These are phyloP conservation scores for Circinella minor DNA, from an alignment of 371 early-diverging fungal species.

Conservation along the genomic window DNA sequence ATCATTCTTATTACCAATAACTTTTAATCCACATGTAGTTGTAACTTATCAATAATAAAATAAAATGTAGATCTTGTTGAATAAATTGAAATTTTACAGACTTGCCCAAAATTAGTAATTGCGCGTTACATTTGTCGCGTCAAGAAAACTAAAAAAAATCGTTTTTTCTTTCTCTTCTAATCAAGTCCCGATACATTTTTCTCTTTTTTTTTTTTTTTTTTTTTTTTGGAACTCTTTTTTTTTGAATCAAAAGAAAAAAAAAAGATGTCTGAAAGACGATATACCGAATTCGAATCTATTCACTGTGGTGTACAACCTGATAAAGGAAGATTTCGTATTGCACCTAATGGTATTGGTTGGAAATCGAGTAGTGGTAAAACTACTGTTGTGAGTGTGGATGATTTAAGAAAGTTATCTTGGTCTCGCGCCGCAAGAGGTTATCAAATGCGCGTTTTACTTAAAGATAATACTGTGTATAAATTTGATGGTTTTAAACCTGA, in stretches of 20 bases:
- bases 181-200: too few relatives aligned
- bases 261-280: conserved; percentile 19
- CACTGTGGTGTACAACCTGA: conserved; percentile 51
- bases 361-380: conserved; percentile 65
- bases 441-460: conserved; percentile 76
- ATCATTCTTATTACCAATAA: too few relatives aligned
- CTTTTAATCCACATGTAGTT: too few relatives aligned
- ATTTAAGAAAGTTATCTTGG: conserved; percentile 77
- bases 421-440: conserved; percentile 84
- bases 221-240: not conserved
- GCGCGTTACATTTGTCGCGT: too few relatives aligned
- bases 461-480: conserved; percentile 74
- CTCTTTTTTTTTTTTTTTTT: too few relatives aligned
- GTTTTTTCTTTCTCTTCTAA: too few relatives aligned
- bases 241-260: not conserved
- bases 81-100: too few relatives aligned
- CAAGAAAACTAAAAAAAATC: too few relatives aligned
- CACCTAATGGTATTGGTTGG: conserved; percentile 86
- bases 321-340: conserved; percentile 72
- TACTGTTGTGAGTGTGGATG: conserved; percentile 67
- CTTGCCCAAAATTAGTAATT: too few relatives aligned
- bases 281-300: conserved; percentile 47
- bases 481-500: conserved; percentile 91
- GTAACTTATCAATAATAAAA: too few relatives aligned
- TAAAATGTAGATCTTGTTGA: too few relatives aligned